phyloP scores from a whole-genome alignment of 495 filamentous ascomycete species.

The Penicillium flavigenum region DNA sequence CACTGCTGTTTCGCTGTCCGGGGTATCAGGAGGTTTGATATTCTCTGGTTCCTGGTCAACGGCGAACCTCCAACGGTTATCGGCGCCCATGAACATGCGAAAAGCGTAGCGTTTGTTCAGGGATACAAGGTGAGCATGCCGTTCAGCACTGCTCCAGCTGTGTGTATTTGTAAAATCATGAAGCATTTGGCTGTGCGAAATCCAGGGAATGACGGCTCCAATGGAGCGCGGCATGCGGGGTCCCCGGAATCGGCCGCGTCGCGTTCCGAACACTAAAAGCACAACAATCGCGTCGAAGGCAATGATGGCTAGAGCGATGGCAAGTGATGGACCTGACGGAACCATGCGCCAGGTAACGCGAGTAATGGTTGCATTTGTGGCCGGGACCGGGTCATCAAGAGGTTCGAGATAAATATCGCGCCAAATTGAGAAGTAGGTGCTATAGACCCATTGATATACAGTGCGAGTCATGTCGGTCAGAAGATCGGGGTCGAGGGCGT shows the following conservation, averaged over 20 bases:
- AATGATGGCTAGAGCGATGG: constrained; percentile 37
- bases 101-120: constrained; percentile 41
- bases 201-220: constrained; percentile 42
- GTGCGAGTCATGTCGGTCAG: constrained; percentile 32
- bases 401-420: constrained; percentile 38
- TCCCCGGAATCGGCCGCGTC: constrained; percentile 39
- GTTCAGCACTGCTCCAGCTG: constrained; percentile 32
- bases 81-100: constrained; percentile 36
- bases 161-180: constrained; percentile 38
- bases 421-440: constrained; percentile 45
- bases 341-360: constrained; percentile 39
- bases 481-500: constrained; percentile 25
- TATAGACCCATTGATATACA: constrained; percentile 46
- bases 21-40: constrained; percentile 6
- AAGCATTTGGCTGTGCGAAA: constrained; percentile 43
- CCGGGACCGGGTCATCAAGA: constrained; percentile 20
- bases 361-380: constrained; percentile 33
- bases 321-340: constrained; percentile 35
- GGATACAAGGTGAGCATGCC: constrained; percentile 30
- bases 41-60: constrained; percentile 36
- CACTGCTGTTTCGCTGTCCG: not conserved
- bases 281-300: constrained; percentile 40
- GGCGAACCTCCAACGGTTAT: constrained; percentile 39
- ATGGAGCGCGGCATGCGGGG: constrained; percentile 44
- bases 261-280: constrained; percentile 40